These are phyloP conservation scores for Jamesozyma lodderae DNA, from an alignment of 805 yeast genomes.

Conservation along the genomic window DNA sequence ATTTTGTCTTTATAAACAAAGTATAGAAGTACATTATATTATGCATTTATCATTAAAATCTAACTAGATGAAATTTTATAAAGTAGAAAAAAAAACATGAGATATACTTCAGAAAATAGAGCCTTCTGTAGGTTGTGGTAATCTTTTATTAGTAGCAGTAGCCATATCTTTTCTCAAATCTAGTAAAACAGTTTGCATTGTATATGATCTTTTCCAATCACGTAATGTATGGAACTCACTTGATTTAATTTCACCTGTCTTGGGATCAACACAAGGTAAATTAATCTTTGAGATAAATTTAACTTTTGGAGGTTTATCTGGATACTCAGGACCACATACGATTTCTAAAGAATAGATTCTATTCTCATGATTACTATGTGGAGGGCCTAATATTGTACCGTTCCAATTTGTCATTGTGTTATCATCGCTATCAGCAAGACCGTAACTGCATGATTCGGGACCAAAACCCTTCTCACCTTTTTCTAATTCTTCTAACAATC, in stretches of 20 bases:
- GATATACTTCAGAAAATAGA: conserved; percentile 38
- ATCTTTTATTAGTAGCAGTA: conserved; percentile 64
- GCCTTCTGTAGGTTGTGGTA: conserved; percentile 90
- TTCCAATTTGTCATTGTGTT: conserved; percentile 94
- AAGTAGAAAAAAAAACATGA: too few relatives aligned
- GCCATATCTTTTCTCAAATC: conserved; percentile 93
- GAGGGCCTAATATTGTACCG: conserved; percentile 97
- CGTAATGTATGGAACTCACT: conserved; percentile 56
- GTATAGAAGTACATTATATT: too few relatives aligned
- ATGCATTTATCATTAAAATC: too few relatives aligned
- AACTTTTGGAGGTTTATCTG: conserved; percentile 81
- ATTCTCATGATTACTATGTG: conserved; percentile 83
- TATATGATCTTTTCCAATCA: conserved; percentile 82
- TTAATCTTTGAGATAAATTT: conserved; percentile 76
- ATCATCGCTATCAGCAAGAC: conserved; percentile 83
- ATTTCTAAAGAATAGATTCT: conserved; percentile 80
- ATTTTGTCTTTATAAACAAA: too few relatives aligned
- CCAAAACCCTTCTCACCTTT: conserved; percentile 97
- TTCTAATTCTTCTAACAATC: conserved; percentile 90
- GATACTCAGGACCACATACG: conserved; percentile 76
- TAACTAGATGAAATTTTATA: too few relatives aligned
- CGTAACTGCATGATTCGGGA: conserved; percentile 94
- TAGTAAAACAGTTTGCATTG: conserved; percentile 85
- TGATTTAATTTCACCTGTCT: conserved; percentile 47
- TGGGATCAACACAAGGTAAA: conserved; percentile 77